Base-by-base conservation (phyloP, 2,329 filamentous ascomycete genomes). In the Ceratocystiopsis sp. region DNA sequence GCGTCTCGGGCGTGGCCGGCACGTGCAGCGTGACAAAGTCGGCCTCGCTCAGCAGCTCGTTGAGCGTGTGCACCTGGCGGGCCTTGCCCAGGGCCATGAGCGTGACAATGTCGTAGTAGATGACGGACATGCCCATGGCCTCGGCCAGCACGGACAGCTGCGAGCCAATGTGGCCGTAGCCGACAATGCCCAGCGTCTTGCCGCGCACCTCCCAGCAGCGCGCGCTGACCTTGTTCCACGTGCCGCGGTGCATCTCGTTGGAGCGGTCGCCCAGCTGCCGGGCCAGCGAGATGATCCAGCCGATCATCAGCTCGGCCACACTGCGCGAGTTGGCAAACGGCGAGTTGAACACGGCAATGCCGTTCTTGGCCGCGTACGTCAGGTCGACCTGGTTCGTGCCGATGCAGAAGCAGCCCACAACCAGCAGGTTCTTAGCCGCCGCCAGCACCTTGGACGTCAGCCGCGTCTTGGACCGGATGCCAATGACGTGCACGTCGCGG, bases 201-300 rank as follows among this genome's bases (percentile, higher is more conserved):
- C 91, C 91, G 54, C 91, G 79, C 54, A 96, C 86, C 61, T 98
- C 91, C 91, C 91, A 96, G 72, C 91, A 98, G 57, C 83, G 87
- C 55, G 75, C 73, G 67, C 86, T 94, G 56, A 96, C 87, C 68
- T 98, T 98, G 64, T 96, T 96, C 91, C 91, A 98, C 37, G 77
- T 85, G 45, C 91, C 91, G 45, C 75, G 75, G 68, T 98, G 91
- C 73, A 98, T 77, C 66, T 98, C 91, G 55, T 75, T 85, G 49
- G 84, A 94, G 53, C 91, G 84, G 62, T 98, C 91, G 49, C 84
- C 80, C 33, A 98, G 71, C 63, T 98, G 91, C 46, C 91, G 80
- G 18, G 91, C 91, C 43, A 98, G 78, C 35, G 72, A 68, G 55
- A 98, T 95, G 57, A 98, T 87, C 63, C 95, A 89, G 43, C 71